Evolutionary conservation across 129 eudicot species (phyloP).

Genomic region (Smallanthus sonchifolius): DNA sequence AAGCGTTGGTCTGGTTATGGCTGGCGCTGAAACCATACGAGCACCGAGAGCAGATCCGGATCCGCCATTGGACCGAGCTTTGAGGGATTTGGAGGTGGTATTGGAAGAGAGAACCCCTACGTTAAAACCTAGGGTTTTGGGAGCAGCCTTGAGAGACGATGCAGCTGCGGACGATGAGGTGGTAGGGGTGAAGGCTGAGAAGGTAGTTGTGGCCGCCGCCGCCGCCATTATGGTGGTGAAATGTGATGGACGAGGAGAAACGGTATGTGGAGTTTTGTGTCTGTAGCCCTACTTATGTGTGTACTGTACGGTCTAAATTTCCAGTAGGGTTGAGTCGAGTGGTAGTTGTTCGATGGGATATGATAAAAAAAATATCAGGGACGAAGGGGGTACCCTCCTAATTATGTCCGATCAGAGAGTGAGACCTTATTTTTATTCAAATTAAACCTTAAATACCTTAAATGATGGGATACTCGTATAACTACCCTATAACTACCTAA

Average conservation of each 20-base stretch:
- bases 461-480: too few species aligned
- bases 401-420: too few species aligned
- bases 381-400: too few species aligned
- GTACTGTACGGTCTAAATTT: background rate
- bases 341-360: background rate
- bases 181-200: slow-evolving; percentile 23
- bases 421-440: too few species aligned
- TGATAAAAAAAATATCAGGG: too few species aligned
- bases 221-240: slow-evolving; percentile 16
- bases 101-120: slow-evolving; percentile 39
- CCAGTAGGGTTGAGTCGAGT: background rate
- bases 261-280: background rate
- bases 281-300: background rate
- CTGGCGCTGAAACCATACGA: slow-evolving; percentile 53
- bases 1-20: slow-evolving; percentile 36
- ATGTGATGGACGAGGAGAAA: background rate
- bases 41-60: slow-evolving; percentile 57
- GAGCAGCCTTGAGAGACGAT: slow-evolving; percentile 5
- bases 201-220: background rate
- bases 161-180: slow-evolving; percentile 18
- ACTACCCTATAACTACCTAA: too few species aligned
- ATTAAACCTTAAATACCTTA: too few species aligned
- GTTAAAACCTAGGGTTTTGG: slow-evolving; percentile 35
- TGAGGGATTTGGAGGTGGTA: slow-evolving; percentile 31
- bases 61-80: slow-evolving; percentile 24